Percentiles rank a stretch among this genome's conserved stretches.
Evolutionary conservation across 768 basidiomycete species (phyloP).

Genomic region (Rhizopogon vinicolor): DNA sequence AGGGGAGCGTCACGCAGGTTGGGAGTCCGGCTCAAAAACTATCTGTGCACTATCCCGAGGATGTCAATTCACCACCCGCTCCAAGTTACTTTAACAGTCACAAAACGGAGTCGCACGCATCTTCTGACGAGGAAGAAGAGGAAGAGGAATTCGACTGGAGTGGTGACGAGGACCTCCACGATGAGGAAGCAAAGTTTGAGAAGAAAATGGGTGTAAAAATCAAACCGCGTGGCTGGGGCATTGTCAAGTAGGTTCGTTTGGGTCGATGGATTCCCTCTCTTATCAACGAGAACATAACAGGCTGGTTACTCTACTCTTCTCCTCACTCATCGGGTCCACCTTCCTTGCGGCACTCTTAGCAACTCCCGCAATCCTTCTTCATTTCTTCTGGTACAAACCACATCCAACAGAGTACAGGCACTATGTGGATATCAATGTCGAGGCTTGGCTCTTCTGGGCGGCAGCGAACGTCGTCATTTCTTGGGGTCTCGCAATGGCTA

Average conservation of each 20-base stretch:
- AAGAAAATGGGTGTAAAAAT: slow-evolving; percentile 51
- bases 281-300: slow-evolving; percentile 28
- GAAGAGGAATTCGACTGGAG: slow-evolving; percentile 70
- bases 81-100: slow-evolving; percentile 20
- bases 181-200: slow-evolving; percentile 65
- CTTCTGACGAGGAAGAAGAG: slow-evolving; percentile 57
- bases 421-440: slow-evolving; percentile 59
- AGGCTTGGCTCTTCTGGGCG: slow-evolving; percentile 81
- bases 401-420: slow-evolving; percentile 50
- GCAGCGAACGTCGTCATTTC: slow-evolving; percentile 75
- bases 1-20: slow-evolving; percentile 8
- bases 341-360: slow-evolving; percentile 60
- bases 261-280: neutral
- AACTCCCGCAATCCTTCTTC: slow-evolving; percentile 56
- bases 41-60: slow-evolving; percentile 52
- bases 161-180: slow-evolving; percentile 69
- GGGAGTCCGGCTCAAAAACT: slow-evolving; percentile 22
- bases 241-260: slow-evolving; percentile 41
- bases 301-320: slow-evolving; percentile 57
- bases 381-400: slow-evolving; percentile 68
- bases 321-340: slow-evolving; percentile 68
- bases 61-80: slow-evolving; percentile 25
- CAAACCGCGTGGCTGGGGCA: slow-evolving; percentile 41
- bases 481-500: slow-evolving; percentile 71
- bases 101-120: slow-evolving; percentile 30